phyloP scores from a whole-genome alignment of 202 grass and related monocot genomes.

The Alloteropsis angusta region DNA sequence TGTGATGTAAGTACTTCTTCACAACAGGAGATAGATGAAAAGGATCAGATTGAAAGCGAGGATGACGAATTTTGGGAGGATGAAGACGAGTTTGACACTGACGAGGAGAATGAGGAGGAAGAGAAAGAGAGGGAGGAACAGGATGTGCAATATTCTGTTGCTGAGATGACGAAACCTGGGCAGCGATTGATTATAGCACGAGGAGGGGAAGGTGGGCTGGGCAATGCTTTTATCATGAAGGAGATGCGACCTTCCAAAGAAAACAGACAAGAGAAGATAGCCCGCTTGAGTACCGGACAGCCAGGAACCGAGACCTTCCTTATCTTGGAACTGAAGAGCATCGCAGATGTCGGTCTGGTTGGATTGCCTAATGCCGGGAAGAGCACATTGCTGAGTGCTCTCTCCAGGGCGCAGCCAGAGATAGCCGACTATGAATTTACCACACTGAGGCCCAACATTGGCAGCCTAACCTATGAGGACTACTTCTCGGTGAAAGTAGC shows the following conservation, averaged over 20 bases:
- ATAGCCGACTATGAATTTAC: conserved; percentile 89
- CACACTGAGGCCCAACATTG: conserved; percentile 80
- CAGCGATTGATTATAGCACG: conserved; percentile 61
- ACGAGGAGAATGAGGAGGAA: not conserved
- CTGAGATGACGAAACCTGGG: conserved; percentile 81
- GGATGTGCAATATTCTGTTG: conserved; percentile 56
- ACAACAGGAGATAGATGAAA: conserved; percentile 10
- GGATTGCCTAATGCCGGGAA: conserved; percentile 88
- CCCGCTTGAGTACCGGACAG: conserved; percentile 29
- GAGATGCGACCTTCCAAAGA: conserved; percentile 31
- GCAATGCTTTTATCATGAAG: conserved; percentile 57
- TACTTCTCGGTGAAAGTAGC: conserved; percentile 81
- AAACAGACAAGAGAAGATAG: conserved; percentile 35
- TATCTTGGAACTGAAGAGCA: conserved; percentile 87
- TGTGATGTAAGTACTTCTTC: conserved; percentile 7
- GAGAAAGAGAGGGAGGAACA: conserved; percentile 30
- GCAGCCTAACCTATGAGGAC: conserved; percentile 73
- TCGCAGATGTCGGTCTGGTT: conserved; percentile 88
- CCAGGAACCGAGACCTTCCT: conserved; percentile 62
- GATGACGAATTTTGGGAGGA: conserved; percentile 46
- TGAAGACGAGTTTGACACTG: not conserved
- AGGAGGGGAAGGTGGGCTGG: conserved; percentile 82
- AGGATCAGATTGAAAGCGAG: conserved; percentile 18
- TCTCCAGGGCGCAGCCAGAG: conserved; percentile 67
- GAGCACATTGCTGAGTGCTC: conserved; percentile 75